A percentile compares a stretch with the other conserved stretches of the same genome.
Evolutionary conservation across 306 rosid species (phyloP).

Genomic region (Sindora glabra): DNA sequence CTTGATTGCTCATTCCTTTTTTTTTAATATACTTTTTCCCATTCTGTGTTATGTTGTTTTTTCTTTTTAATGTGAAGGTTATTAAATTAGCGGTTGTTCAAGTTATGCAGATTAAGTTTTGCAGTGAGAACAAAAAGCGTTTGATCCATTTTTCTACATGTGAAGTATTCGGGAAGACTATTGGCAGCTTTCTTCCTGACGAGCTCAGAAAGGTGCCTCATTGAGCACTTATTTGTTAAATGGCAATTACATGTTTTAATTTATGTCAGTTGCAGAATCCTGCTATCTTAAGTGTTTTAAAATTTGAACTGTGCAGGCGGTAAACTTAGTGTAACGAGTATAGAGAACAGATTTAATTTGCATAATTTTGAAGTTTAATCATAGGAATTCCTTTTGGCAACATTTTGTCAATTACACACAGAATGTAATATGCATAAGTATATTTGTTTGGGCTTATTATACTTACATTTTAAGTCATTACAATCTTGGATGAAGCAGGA

Average conservation of each 20-base stretch:
- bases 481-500: slow-evolving; percentile 33
- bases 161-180: slow-evolving; percentile 81
- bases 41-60: slow-evolving; percentile 11
- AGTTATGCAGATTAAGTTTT: slow-evolving; percentile 54
- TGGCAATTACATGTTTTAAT: not conserved
- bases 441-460: not conserved
- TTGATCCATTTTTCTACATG: slow-evolving; percentile 87
- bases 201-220: slow-evolving; percentile 65
- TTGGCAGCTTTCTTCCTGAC: slow-evolving; percentile 72
- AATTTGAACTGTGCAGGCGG: no score
- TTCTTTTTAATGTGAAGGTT: no score
- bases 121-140: slow-evolving; percentile 63
- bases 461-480: not conserved
- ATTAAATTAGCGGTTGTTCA: no score
- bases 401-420: no score
- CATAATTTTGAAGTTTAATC: no score
- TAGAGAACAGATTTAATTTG: no score
- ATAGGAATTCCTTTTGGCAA: no score
- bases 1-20: not conserved
- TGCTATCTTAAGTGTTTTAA: not conserved
- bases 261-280: not conserved
- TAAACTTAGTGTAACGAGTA: no score
- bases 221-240: not conserved
- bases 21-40: not conserved
- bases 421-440: not conserved